These are phyloP conservation scores for Xylaria acuta DNA, from an alignment of 495 filamentous ascomycete genomes.

Conservation along the genomic window DNA sequence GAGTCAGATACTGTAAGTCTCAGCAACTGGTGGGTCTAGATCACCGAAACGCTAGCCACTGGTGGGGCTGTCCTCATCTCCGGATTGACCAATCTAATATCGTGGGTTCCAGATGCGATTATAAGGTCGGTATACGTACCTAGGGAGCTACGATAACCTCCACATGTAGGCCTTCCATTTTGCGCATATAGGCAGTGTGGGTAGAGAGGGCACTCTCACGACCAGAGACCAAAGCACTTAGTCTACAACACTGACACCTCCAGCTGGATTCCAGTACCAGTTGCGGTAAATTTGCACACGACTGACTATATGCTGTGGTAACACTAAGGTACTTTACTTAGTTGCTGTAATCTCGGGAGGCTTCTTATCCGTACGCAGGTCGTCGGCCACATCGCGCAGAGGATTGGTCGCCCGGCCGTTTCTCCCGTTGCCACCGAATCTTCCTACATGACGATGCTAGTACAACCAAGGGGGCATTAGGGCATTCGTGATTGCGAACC, in stretches of 20 bases:
- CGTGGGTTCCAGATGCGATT: background rate
- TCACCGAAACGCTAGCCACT: conserved; percentile 7
- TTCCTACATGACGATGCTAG: conserved; percentile 27
- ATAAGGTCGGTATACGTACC: too few relatives aligned
- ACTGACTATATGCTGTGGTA: conserved; percentile 18
- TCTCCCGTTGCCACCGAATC: conserved; percentile 12
- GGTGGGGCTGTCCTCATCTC: background rate
- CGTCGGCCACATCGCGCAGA: conserved; percentile 4
- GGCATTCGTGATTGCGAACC: conserved; percentile 13
- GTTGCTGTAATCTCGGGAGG: conserved; percentile 20
- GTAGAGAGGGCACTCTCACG: background rate
- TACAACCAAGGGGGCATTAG: conserved; percentile 22
- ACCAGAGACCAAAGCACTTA: background rate
- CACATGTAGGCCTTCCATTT: background rate
- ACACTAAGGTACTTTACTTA: conserved; percentile 14
- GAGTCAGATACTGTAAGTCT: background rate
- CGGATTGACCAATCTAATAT: background rate
- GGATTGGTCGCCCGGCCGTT: conserved; percentile 12
- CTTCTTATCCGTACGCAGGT: conserved; percentile 25
- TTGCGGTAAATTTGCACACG: conserved; percentile 19
- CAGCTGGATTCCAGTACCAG: background rate
- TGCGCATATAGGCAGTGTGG: background rate
- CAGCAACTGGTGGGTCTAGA: background rate
- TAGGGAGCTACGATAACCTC: background rate
- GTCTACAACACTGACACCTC: background rate